These are phyloP conservation scores for Amphibolis antarctica DNA, from an alignment of 106 monocot species.

Conservation along the genomic window DNA sequence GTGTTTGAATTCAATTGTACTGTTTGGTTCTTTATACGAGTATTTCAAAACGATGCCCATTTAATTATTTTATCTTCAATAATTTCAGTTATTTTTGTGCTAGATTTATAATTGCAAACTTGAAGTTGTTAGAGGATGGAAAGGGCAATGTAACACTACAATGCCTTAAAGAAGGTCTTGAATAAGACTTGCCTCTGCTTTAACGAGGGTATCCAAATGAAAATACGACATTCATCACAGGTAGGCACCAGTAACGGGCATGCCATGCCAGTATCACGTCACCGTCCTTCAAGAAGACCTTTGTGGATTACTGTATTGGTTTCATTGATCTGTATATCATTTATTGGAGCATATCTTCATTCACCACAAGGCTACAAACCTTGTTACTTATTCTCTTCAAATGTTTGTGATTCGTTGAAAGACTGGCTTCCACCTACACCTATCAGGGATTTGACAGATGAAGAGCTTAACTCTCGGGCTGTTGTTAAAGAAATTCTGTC, in stretches of 20 bases:
- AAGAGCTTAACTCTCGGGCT: constrained; percentile 50
- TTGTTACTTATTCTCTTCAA: constrained; percentile 64
- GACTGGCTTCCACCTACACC: constrained; percentile 76
- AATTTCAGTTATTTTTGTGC: too few relatives aligned
- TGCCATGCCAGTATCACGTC: constrained; percentile 29
- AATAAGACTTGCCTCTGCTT: not conserved
- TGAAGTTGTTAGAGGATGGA: not conserved
- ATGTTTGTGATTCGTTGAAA: constrained; percentile 44
- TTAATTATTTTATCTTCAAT: too few relatives aligned
- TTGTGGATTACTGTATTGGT: constrained; percentile 67
- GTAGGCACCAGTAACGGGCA: constrained; percentile 18
- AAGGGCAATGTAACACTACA: not conserved
- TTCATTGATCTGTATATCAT: constrained; percentile 42
- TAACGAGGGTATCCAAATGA: constrained; percentile 35
- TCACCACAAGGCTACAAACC: constrained; percentile 36
- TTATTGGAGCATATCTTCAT: constrained; percentile 57
- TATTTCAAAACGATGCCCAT: too few relatives aligned
- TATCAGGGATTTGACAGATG: constrained; percentile 45
- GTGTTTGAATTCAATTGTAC: too few relatives aligned
- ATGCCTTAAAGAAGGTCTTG: constrained; percentile 2
- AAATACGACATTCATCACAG: constrained; percentile 17
- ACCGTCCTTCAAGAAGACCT: constrained; percentile 59
- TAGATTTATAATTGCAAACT: not conserved
- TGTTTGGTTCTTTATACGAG: too few relatives aligned
- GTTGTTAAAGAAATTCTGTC: constrained; percentile 53